These are phyloP conservation scores for Phialophora chinensis DNA, from an alignment of 2,329 filamentous ascomycete species.

Conservation along the genomic window DNA sequence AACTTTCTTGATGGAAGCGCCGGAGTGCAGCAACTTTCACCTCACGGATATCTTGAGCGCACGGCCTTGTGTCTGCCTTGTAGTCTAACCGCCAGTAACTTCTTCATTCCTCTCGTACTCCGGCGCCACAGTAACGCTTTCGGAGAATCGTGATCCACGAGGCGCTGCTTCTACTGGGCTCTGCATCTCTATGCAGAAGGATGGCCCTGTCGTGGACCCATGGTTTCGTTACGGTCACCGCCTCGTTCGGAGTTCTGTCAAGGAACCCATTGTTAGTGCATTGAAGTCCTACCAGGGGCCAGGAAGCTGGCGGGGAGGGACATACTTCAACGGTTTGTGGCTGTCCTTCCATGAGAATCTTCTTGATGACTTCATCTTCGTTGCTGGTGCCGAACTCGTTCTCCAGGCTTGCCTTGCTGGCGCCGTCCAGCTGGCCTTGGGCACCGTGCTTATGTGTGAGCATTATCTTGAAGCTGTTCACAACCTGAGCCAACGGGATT, in stretches of 20 bases:
- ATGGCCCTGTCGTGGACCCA: conserved; percentile 36
- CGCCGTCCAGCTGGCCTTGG: conserved; percentile 77
- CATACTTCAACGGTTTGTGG: conserved; percentile 67
- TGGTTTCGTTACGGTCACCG: conserved; percentile 37
- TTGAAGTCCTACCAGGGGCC: neutral
- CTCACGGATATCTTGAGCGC: neutral
- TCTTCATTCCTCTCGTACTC: neutral
- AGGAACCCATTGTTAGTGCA: conserved; percentile 1
- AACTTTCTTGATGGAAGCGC: neutral
- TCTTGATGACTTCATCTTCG: conserved; percentile 79
- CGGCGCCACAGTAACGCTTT: neutral
- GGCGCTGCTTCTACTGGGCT: neutral
- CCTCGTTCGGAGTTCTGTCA: conserved; percentile 30
- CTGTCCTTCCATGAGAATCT: conserved; percentile 78
- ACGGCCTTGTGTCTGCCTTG: neutral
- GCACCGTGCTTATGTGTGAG: conserved; percentile 85
- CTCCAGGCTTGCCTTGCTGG: conserved; percentile 75
- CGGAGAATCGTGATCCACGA: neutral
- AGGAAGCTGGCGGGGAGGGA: conserved; percentile 20
- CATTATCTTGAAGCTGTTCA: conserved; percentile 88
- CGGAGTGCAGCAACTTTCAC: neutral
- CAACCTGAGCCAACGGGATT: conserved; percentile 80
- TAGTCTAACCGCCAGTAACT: neutral
- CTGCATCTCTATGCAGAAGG: conserved; percentile 25
- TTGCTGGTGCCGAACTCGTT: conserved; percentile 84